Percentiles rank a stretch among this genome's conserved stretches.
These are phyloP conservation scores for Macrolepiota fuliginosa DNA, from an alignment of 768 basidiomycete genomes.

Conservation along the genomic window DNA sequence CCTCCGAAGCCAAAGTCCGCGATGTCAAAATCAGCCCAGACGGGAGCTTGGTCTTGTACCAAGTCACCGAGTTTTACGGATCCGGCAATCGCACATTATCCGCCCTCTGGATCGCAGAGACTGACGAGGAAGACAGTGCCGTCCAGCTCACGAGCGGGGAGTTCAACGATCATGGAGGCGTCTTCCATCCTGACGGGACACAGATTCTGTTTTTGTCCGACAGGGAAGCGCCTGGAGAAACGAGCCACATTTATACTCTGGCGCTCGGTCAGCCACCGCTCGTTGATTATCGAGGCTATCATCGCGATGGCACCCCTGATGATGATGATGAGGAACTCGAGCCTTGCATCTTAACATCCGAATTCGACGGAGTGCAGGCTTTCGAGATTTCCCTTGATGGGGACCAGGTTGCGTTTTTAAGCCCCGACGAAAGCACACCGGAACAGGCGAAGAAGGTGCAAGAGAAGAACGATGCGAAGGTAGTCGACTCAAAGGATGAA, in stretches of 20 bases:
- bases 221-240: slow-evolving; percentile 26
- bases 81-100: slow-evolving; percentile 19
- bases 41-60: slow-evolving; percentile 27
- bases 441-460: slow-evolving; percentile 11
- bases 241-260: slow-evolving; percentile 2
- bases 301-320: slow-evolving; percentile 13
- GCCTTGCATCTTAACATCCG: slow-evolving; percentile 9
- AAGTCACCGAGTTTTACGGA: slow-evolving; percentile 29
- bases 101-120: slow-evolving; percentile 29
- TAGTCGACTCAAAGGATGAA: slow-evolving; percentile 23
- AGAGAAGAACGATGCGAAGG: slow-evolving; percentile 23
- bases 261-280: slow-evolving; percentile 1
- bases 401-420: no score
- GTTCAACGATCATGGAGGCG: slow-evolving; percentile 26
- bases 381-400: no score
- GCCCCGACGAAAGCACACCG: no score
- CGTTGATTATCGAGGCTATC: slow-evolving; percentile 13
- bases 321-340: slow-evolving; percentile 8
- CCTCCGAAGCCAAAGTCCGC: slow-evolving; percentile 27
- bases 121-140: slow-evolving; percentile 24
- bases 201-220: slow-evolving; percentile 30
- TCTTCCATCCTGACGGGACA: slow-evolving; percentile 29
- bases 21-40: slow-evolving; percentile 32
- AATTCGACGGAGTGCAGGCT: no score
- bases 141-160: slow-evolving; percentile 25